A percentile compares a stretch with the other conserved stretches of the same genome.
Evolutionary conservation across 2,329 filamentous ascomycete species (phyloP).

Genomic region (Phyllosticta citriasiana): DNA sequence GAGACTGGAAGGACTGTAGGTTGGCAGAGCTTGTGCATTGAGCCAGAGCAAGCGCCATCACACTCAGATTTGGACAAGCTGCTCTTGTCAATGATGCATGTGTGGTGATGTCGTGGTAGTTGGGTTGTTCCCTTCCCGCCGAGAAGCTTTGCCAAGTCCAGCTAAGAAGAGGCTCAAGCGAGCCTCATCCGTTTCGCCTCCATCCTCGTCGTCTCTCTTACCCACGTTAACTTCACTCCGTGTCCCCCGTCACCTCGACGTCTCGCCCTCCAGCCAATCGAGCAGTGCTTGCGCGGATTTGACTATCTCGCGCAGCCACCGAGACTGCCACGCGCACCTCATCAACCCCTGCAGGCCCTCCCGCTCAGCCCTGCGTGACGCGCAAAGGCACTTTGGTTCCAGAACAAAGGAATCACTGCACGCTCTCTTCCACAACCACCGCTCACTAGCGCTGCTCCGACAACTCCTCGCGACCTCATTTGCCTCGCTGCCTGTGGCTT

Average conservation of each 20-base stretch:
- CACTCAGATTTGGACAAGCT: too few relatives aligned
- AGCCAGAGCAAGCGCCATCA: too few relatives aligned
- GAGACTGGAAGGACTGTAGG: too few relatives aligned
- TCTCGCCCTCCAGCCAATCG: conserved; percentile 10
- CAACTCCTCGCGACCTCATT: conserved; percentile 14
- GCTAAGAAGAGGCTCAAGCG: not conserved
- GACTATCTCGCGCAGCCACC: conserved; percentile 11
- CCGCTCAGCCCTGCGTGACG: conserved; percentile 3
- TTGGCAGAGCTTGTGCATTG: too few relatives aligned
- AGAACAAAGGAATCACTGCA: conserved; percentile 9
- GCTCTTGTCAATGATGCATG: not conserved
- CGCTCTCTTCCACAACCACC: not conserved
- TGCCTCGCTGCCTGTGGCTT: conserved; percentile 56
- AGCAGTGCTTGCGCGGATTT: conserved; percentile 12
- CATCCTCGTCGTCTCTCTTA: not conserved
- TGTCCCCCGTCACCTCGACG: conserved; percentile 9
- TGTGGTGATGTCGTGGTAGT: not conserved
- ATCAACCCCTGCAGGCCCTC: not conserved
- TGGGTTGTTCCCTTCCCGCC: not conserved
- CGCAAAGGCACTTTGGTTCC: conserved; percentile 4
- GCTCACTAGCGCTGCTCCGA: conserved; percentile 12
- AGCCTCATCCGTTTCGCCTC: not conserved
- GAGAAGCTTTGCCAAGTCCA: not conserved
- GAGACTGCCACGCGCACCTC: conserved; percentile 3
- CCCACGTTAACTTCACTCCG: conserved; percentile 5